Evolutionary conservation across 225 moss, liverwort and hornwort genomes (phyloP).

Genomic region (Neckera pumila): DNA sequence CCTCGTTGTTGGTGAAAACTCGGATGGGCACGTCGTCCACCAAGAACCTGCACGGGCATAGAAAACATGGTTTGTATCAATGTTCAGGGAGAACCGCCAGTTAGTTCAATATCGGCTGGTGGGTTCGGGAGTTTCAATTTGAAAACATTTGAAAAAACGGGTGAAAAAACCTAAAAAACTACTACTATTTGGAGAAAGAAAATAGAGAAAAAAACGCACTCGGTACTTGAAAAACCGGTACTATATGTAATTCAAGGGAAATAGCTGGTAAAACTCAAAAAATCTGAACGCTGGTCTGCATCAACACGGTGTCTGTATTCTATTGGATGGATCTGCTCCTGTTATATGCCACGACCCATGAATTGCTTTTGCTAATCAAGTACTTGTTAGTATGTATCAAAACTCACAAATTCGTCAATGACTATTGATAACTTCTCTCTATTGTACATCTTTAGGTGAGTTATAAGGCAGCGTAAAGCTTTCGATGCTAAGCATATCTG

Average conservation of each 20-base stretch:
- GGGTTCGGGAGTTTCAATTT: too few species aligned
- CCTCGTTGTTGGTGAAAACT: slow-evolving; percentile 62
- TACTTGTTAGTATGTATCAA: neutral
- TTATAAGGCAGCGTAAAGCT: neutral
- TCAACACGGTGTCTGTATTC: neutral
- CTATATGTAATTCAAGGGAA: too few species aligned
- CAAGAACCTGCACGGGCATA: slow-evolving; percentile 38
- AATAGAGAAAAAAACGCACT: too few species aligned
- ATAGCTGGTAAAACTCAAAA: too few species aligned
- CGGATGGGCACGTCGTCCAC: slow-evolving; percentile 78
- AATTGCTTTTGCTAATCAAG: neutral
- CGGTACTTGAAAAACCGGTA: too few species aligned
- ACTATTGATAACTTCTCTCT: neutral
- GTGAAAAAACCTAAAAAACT: too few species aligned
- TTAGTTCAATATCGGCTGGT: too few species aligned
- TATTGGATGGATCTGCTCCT: neutral
- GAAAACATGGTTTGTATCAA: neutral
- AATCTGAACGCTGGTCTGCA: too few species aligned
- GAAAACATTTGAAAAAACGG: too few species aligned
- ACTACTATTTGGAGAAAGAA: too few species aligned
- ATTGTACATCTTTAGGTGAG: neutral
- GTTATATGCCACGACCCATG: neutral
- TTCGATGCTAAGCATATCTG: neutral
- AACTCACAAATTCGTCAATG: neutral
- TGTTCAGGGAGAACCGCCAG: too few species aligned